A percentile compares a stretch with the other conserved stretches of the same genome.
These are phyloP conservation scores for Ceratobasidium sp. DNA, from an alignment of 1,284 basidiomycete genomes.

Conservation along the genomic window DNA sequence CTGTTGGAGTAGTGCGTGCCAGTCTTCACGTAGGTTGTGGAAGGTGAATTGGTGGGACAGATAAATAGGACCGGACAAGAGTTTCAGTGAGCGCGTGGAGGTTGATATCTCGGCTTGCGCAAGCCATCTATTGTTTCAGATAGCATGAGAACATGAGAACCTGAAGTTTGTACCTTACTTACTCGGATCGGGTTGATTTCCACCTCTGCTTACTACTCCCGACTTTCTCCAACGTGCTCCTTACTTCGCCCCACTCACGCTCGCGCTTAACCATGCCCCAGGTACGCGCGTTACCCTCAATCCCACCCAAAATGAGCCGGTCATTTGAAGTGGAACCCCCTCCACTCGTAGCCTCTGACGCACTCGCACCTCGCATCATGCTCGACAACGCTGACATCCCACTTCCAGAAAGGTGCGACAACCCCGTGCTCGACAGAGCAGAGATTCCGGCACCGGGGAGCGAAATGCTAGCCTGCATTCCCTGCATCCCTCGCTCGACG, in stretches of 20 bases:
- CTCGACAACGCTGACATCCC: conserved; percentile 33
- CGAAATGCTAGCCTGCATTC: conserved; percentile 22
- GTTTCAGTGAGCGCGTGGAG: conserved; percentile 63
- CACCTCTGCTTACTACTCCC: not conserved
- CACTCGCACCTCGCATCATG: conserved; percentile 50
- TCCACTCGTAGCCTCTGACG: conserved; percentile 53
- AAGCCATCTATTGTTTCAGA: conserved; percentile 62
- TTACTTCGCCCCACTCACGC: conserved; percentile 66
- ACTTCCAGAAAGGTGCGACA: conserved; percentile 23
- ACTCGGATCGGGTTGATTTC: conserved; percentile 48
- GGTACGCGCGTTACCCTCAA: conserved; percentile 67
- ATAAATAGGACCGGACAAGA: conserved; percentile 79
- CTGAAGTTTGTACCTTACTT: conserved; percentile 30
- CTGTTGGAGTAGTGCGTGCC: conserved; percentile 77
- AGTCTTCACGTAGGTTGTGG: conserved; percentile 74
- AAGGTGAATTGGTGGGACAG: conserved; percentile 85
- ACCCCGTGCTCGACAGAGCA: conserved; percentile 28
- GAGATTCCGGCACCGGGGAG: conserved; percentile 1
- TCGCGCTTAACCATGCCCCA: conserved; percentile 69
- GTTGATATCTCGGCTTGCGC: conserved; percentile 84
- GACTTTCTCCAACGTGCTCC: conserved; percentile 49
- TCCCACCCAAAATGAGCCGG: conserved; percentile 61
- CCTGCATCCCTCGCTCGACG: conserved; percentile 31
- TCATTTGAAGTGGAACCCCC: conserved; percentile 50
- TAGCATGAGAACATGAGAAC: not conserved